These are phyloP conservation scores for Panicum virgatum DNA, from an alignment of 202 grass and related monocot species.

Conservation along the genomic window DNA sequence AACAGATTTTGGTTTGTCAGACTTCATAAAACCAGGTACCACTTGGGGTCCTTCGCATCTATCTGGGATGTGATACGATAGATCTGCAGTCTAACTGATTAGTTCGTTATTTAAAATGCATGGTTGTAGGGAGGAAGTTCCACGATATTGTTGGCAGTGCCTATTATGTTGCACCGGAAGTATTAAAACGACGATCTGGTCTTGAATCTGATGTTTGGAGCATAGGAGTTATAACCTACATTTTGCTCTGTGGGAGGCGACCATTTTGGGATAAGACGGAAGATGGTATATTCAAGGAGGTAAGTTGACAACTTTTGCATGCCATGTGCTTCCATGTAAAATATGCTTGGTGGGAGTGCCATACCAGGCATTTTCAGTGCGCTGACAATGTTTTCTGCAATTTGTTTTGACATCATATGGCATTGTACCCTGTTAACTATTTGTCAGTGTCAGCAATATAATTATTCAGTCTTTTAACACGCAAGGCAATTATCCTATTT, in stretches of 20 bases:
- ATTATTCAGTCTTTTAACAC: not conserved
- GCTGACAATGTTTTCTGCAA: not conserved
- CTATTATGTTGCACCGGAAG: slow-evolving; percentile 98
- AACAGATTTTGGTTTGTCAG: slow-evolving; percentile 98
- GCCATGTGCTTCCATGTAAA: slow-evolving; percentile 16
- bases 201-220: slow-evolving; percentile 99
- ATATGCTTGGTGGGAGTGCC: not conserved
- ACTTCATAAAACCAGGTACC: slow-evolving; percentile 92
- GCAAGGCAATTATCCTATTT: slow-evolving; percentile 8
- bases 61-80: not conserved
- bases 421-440: slow-evolving; percentile 24
- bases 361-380: slow-evolving; percentile 12
- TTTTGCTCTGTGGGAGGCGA: slow-evolving; percentile 93
- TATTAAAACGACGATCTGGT: slow-evolving; percentile 83
- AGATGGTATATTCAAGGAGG: slow-evolving; percentile 99
- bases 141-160: slow-evolving; percentile 97
- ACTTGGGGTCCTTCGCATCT: slow-evolving; percentile 22
- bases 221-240: slow-evolving; percentile 99
- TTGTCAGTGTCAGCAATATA: slow-evolving; percentile 14
- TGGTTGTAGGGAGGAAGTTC: slow-evolving; percentile 79
- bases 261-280: slow-evolving; percentile 99
- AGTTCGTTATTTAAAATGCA: slow-evolving; percentile 29
- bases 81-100: slow-evolving; percentile 5
- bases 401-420: slow-evolving; percentile 22
- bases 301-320: slow-evolving; percentile 47